Base-by-base conservation (phyloP, 1,284 basidiomycete species). In the Leccinum cinnamomeum region DNA sequence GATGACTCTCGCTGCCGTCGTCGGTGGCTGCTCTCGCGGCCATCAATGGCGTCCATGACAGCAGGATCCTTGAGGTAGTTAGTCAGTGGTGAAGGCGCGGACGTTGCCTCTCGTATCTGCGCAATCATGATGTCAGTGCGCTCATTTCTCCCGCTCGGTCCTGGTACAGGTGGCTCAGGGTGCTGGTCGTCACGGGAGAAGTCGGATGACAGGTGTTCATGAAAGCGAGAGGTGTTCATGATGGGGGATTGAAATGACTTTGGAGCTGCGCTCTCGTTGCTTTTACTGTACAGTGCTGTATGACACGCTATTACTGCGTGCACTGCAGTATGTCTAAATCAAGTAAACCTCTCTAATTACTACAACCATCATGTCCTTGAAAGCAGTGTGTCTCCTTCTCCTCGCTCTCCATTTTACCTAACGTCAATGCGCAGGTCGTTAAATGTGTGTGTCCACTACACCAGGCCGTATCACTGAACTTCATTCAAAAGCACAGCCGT, bases 401-500 rank as follows among this genome's bases (percentile, higher is more conserved):
- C 16, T 33, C 18, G 56, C 23, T 37, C 28, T 20, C 16, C 1
- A 50, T 37, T n/a, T 44, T 61, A 35, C 59, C 48, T 37, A 14
- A 10, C 8, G 14, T 20, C n/a, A 3, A 12, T 12, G 18, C 18
- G 2, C 66, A 90, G 88, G 82, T 89, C 71, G 87, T 90, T 68
- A 90, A 90, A 84, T 90, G 88, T 89, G 79, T 62, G 77, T 68
- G 12, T 56, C 11, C 35, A 3, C 25, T 39, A 57, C 63, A n/a
- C 12, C 4, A 0, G 10, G 18, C 55, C 56, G 28, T 37, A 37
- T 20, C 50, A 54, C 63, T 68, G 60, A 72, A 72, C 54, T 41
- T 41, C 39, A n/a, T 41, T n/a, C 37, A 37, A 60, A 51, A 71
- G 56, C 63, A 53, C 72, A 95, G 93, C 91, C 73, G 92, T 93